Conservation (phyloP, 1,284 basidiomycete genomes). For the Ustilago crameri region DNA sequence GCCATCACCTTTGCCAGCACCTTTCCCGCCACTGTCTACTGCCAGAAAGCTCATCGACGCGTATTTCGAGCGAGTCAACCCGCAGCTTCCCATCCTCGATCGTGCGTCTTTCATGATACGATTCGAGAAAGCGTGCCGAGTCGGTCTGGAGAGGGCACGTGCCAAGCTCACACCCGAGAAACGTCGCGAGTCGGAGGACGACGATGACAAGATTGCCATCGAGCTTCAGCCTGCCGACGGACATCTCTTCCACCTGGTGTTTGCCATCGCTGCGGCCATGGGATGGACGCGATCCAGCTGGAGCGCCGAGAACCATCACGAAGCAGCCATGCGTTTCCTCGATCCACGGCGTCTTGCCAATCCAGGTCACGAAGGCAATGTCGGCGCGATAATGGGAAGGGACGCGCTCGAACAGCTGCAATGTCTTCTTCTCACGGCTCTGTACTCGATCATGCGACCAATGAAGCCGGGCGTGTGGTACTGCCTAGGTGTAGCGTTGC, state of each 20-base stretch:
- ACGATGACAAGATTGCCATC: slow-evolving; percentile 40
- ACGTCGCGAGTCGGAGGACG: slow-evolving; percentile 4
- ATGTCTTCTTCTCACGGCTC: slow-evolving; percentile 44
- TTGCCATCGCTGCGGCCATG: slow-evolving; percentile 51
- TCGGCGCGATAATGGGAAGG: slow-evolving; percentile 50
- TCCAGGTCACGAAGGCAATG: slow-evolving; percentile 32
- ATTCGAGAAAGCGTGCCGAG: slow-evolving; percentile 40
- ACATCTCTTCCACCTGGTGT: slow-evolving; percentile 51
- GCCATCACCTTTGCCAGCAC: slow-evolving; percentile 40
- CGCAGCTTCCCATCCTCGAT: slow-evolving; percentile 46
- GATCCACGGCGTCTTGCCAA: slow-evolving; percentile 29
- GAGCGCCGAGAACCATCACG: slow-evolving; percentile 51
- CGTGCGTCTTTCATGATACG: slow-evolving; percentile 35
- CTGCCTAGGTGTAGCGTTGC: slow-evolving; percentile 43
- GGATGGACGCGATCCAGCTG: slow-evolving; percentile 44
- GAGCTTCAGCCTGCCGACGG: slow-evolving; percentile 50
- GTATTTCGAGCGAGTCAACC: slow-evolving; percentile 51
- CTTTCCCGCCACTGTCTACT: slow-evolving; percentile 44
- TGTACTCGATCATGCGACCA: slow-evolving; percentile 52
- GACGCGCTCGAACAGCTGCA: slow-evolving; percentile 51
- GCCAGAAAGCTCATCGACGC: slow-evolving; percentile 49
- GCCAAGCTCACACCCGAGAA: slow-evolving; percentile 25
- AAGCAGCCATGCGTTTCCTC: slow-evolving; percentile 50
- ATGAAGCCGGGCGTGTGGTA: slow-evolving; percentile 53
- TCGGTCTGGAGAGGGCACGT: slow-evolving; percentile 27